A percentile compares a stretch with the other conserved stretches of the same genome.
Conservation (phyloP, 192 early-diverging fungal species). For the Jimgerdemannia flammicorona region DNA sequence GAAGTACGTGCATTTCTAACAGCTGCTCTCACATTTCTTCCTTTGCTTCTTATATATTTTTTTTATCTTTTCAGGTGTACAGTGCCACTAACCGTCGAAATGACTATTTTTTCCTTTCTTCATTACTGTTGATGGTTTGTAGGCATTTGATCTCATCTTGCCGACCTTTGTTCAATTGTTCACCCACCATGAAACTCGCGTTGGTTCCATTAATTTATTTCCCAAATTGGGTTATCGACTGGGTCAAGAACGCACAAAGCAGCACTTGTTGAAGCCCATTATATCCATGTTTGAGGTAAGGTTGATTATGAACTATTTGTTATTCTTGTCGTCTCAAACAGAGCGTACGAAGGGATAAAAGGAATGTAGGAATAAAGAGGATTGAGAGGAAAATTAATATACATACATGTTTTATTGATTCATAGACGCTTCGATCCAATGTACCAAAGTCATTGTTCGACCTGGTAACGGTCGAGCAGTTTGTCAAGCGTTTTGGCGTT, state of each 20-base stretch:
- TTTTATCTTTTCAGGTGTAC: no score
- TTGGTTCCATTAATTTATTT: slow-evolving; percentile 44
- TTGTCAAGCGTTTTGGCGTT: slow-evolving; percentile 46
- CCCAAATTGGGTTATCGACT: slow-evolving; percentile 48
- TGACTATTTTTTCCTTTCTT: neutral
- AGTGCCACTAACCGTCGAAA: neutral
- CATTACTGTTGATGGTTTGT: neutral
- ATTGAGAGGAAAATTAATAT: no score
- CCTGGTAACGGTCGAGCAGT: slow-evolving; percentile 30
- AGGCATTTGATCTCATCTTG: slow-evolving; percentile 51
- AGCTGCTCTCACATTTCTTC: no score
- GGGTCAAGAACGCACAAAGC: slow-evolving; percentile 41
- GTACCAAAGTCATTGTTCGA: slow-evolving; percentile 43
- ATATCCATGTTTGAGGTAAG: slow-evolving; percentile 55
- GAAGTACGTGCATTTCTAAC: slow-evolving; percentile 11
- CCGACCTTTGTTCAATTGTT: slow-evolving; percentile 52
- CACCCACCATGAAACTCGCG: slow-evolving; percentile 36
- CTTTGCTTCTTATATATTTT: no score
- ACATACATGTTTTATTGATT: no score
- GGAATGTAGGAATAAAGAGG: no score
- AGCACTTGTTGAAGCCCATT: slow-evolving; percentile 51
- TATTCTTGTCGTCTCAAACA: neutral
- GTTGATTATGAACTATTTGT: neutral
- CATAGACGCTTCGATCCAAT: slow-evolving; percentile 42
- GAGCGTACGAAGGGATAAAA: no score